Base-by-base conservation (phyloP, 2,329 filamentous ascomycete genomes). In the Fusarium nematophilum region DNA sequence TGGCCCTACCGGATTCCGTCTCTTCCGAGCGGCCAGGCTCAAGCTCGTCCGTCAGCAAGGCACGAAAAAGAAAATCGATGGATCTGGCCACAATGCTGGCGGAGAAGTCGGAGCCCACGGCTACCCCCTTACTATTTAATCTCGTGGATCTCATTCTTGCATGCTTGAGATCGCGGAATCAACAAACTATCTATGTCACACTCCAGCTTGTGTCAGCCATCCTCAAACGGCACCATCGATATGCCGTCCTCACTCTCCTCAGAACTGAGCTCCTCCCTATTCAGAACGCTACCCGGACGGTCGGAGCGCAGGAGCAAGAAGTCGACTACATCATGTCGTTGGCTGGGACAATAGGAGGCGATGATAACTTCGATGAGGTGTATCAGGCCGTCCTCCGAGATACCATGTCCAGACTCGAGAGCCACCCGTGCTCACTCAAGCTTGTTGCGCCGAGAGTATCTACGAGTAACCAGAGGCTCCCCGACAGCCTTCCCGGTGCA, bases 181-280 rank as follows among this genome's bases (percentile, higher is more conserved):
- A 90, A 46, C 93, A 97, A 72, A 98, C 95, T 1, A 90, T 97
- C 13, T 88, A 92, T 61, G 92, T 96, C 9, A 96, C 94, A 0
- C 81, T 99, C 38, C 93, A 94, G 65, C 82, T 99, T 6, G 84
- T 96, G 13, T 94, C 92, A 3, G 88, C 92, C 9, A 91, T 99
- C 61, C 81, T 98, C 53, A 89, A 90, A 72, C 87, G 92, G 63
- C 94, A 98, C 73, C 93, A 96, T 72, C 86, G 88, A 36, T 97
- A 97, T 75, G 92, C 93, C 4, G 83, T 93, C 30, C 86, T 87
- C 21, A 92, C 90, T 0, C 79, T 97, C 2, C 80, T 96, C 29
- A 88, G 88, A 68, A 89, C 88, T 2, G 84, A 88, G 59, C 78
- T 83, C 26, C 76, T 86, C 5, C 77, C 84, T 17, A 77, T 78